Evolutionary conservation across 495 filamentous ascomycete species (phyloP).

Genomic region (Penicillium daleae): DNA sequence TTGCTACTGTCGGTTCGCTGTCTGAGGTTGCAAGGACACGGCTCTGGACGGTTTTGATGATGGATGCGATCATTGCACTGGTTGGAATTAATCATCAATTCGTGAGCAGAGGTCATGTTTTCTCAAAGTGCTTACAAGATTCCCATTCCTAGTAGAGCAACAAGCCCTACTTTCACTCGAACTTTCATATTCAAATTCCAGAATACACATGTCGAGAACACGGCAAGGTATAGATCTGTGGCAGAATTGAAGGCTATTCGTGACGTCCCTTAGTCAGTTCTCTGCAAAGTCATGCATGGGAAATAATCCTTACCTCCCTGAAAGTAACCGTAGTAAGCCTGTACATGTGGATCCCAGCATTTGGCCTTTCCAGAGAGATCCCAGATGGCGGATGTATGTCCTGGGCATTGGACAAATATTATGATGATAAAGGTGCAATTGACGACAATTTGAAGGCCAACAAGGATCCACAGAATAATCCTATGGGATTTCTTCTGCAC

Average conservation of each 20-base stretch:
- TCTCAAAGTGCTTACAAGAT: slow-evolving; percentile 38
- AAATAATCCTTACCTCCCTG: slow-evolving; percentile 36
- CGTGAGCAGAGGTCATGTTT: background rate
- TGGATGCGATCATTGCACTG: slow-evolving; percentile 39
- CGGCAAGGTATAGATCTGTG: slow-evolving; percentile 54
- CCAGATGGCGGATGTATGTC: slow-evolving; percentile 45
- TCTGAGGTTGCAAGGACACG: slow-evolving; percentile 29
- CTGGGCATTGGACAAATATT: slow-evolving; percentile 44
- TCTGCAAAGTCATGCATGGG: background rate
- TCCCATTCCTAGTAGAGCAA: slow-evolving; percentile 48
- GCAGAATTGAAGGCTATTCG: slow-evolving; percentile 42
- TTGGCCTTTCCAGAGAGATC: slow-evolving; percentile 31
- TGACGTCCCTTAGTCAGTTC: background rate
- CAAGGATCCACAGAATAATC: slow-evolving; percentile 40
- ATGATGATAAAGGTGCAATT: slow-evolving; percentile 39
- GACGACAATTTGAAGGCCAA: slow-evolving; percentile 28
- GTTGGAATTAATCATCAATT: background rate
- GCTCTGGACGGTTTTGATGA: slow-evolving; percentile 36
- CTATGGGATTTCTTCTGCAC: slow-evolving; percentile 31
- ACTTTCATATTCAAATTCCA: slow-evolving; percentile 47
- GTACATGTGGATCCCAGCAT: slow-evolving; percentile 39
- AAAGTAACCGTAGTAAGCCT: slow-evolving; percentile 46
- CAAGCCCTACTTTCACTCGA: slow-evolving; percentile 51
- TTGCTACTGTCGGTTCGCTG: slow-evolving; percentile 33
- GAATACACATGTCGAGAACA: slow-evolving; percentile 50